Conservation (phyloP, 2,329 filamentous ascomycete genomes). For the Nothopassalora personata region DNA sequence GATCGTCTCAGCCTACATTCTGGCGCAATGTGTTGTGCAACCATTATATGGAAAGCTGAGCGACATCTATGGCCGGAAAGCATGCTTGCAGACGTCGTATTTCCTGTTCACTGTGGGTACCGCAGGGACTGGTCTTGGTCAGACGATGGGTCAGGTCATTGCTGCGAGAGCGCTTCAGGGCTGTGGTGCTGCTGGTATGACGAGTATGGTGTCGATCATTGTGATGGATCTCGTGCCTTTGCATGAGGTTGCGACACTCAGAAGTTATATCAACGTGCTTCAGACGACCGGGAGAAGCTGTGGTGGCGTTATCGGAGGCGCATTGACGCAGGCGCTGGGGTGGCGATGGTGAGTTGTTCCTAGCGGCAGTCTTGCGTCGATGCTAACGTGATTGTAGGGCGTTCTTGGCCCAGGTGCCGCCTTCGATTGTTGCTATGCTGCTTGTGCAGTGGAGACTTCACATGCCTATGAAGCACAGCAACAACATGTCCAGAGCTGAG, state of each 20-base stretch:
- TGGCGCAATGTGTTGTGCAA: constrained; percentile 40
- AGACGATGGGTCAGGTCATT: constrained; percentile 38
- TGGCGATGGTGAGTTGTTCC: constrained; percentile 54
- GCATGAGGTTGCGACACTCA: constrained; percentile 44
- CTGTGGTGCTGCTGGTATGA: constrained; percentile 42
- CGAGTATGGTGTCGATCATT: constrained; percentile 43
- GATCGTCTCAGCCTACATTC: constrained; percentile 42
- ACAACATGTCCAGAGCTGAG: constrained; percentile 11
- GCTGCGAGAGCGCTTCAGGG: constrained; percentile 40
- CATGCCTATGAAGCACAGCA: constrained; percentile 9
- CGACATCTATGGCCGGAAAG: constrained; percentile 43
- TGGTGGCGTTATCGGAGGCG: constrained; percentile 55
- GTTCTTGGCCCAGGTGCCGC: constrained; percentile 54
- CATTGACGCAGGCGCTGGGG: constrained; percentile 56
- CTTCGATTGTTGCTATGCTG: constrained; percentile 48
- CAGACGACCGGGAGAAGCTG: constrained; percentile 47
- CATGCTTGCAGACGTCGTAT: constrained; percentile 38
- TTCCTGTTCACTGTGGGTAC: constrained; percentile 39
- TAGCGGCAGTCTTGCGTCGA: neutral
- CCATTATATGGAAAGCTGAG: constrained; percentile 43
- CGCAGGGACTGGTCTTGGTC: constrained; percentile 36
- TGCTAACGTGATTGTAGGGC: constrained; percentile 37
- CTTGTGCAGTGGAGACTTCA: constrained; percentile 38
- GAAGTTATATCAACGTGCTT: constrained; percentile 49
- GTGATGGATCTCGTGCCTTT: constrained; percentile 48